These are phyloP conservation scores for Climacium dendroides DNA, from an alignment of 225 moss, liverwort and hornwort genomes.

Conservation along the genomic window DNA sequence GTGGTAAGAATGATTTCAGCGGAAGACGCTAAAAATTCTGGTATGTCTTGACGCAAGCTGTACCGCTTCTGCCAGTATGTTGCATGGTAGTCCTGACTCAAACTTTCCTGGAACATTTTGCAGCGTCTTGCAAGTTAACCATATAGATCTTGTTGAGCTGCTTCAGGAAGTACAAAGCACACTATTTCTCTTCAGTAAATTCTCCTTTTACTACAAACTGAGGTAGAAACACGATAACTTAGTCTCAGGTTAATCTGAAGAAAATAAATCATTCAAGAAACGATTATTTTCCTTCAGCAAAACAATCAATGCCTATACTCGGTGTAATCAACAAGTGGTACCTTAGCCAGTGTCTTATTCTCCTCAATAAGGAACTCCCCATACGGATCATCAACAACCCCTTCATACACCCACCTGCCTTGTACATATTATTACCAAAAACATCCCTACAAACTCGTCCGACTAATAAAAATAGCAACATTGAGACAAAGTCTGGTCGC, in stretches of 20 bases:
- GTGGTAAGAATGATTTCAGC: slow-evolving; percentile 90
- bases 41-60: slow-evolving; percentile 70
- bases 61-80: slow-evolving; percentile 93
- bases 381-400: slow-evolving; percentile 90
- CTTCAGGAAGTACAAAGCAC: background rate
- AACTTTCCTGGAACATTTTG: slow-evolving; percentile 60
- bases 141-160: background rate
- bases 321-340: background rate
- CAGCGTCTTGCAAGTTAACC: slow-evolving; percentile 7
- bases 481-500: background rate
- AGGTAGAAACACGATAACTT: background rate
- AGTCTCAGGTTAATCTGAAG: background rate
- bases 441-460: background rate
- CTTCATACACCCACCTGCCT: slow-evolving; percentile 84
- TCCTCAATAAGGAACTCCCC: slow-evolving; percentile 94
- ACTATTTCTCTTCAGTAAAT: background rate
- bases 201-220: background rate
- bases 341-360: slow-evolving; percentile 78
- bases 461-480: background rate
- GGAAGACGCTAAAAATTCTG: slow-evolving; percentile 65
- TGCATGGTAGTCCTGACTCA: slow-evolving; percentile 84
- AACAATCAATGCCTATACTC: background rate
- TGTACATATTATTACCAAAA: slow-evolving; percentile 3
- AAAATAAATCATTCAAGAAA: background rate
- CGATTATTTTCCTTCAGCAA: background rate